Base-by-base conservation (phyloP, 2,329 filamentous ascomycete genomes). In the Exophiala alcalophila region DNA sequence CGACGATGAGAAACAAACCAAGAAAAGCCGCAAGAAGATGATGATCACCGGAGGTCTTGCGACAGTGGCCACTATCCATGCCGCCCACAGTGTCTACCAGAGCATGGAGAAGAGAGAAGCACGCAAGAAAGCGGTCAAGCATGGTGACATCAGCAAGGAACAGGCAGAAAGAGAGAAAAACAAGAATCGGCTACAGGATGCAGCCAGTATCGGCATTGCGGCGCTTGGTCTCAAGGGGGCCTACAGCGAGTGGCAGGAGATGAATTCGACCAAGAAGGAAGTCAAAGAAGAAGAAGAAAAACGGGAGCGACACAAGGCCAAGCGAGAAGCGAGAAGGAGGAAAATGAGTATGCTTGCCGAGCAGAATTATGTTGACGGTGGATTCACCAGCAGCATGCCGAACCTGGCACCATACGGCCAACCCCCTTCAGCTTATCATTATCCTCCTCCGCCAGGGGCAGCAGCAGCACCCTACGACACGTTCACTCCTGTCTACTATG, bases 11-110 rank as follows among this genome's bases (percentile, higher is more conserved):
- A 70, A 74, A 53, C 67, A 70, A 57, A 69, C 73, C 40, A 83
- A 80, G 64, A 81, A 83, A 59, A 72, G 82, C 68, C 73, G 73
- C 68, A 76, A 78, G 62, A 82, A 83, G 65, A 77, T 83, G 69
- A 63, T 83, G 57, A 60, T 84, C 51, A 83, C 80, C 53, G 76
- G 79, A 40, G 80, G 81, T 50, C 67, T 84, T 45, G 81, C 81
- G 40, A 80, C 78, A 44, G 74, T 84, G 46, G 81, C 81, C 25
- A 84, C 81, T 19, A 82, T 84, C 50, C 80, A 84, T 64, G 81
- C 81, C 16, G 81, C 78, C 10, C 80, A 84, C 60, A 75, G 72
- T 49, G 70, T 84, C 40, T 80, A 82, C 63, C 70, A 74, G 50
- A 77, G 74, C 56, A 74, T 83, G 67, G 77, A 81, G 54, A 79